These are phyloP conservation scores for Melampsora americana DNA, from an alignment of 1,284 basidiomycete genomes.

Conservation along the genomic window DNA sequence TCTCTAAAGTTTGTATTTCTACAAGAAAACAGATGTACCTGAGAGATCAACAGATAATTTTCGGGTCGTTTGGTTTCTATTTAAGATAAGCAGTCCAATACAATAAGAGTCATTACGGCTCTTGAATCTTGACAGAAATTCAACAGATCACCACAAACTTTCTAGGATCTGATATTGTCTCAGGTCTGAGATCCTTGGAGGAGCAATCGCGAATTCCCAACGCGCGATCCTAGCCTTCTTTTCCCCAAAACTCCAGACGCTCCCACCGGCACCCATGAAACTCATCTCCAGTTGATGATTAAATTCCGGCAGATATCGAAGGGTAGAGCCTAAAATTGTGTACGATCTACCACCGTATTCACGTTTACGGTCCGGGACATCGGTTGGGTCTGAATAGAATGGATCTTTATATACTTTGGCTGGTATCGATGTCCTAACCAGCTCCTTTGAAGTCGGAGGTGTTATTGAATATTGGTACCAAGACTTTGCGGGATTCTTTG, in stretches of 20 bases:
- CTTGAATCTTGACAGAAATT: no score
- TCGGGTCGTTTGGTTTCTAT: not conserved
- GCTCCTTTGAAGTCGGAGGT: conserved; percentile 62
- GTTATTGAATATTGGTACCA: conserved; percentile 60
- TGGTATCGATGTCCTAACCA: conserved; percentile 64
- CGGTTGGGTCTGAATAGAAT: conserved; percentile 70
- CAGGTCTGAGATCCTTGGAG: conserved; percentile 63
- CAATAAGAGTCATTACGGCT: not conserved
- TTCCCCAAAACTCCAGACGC: not conserved
- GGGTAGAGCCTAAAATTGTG: conserved; percentile 60
- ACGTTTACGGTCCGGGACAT: conserved; percentile 67
- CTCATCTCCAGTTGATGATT: conserved; percentile 41
- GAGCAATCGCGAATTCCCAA: conserved; percentile 72
- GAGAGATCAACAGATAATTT: conserved; percentile 41
- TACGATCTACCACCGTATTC: conserved; percentile 79
- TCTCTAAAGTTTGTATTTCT: no score
- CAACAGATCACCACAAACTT: not conserved
- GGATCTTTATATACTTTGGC: conserved; percentile 70
- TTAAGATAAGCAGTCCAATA: not conserved
- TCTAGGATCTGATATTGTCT: conserved; percentile 55
- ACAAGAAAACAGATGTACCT: conserved; percentile 10
- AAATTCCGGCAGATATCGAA: conserved; percentile 53
- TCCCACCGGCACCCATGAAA: not conserved
- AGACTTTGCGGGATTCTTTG: not conserved
- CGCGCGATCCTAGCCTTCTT: conserved; percentile 50